Percentiles rank a stretch among this genome's conserved stretches.
These are phyloP conservation scores for Epichloe coenophiala DNA, from an alignment of 2,329 filamentous ascomycete genomes.

Conservation along the genomic window DNA sequence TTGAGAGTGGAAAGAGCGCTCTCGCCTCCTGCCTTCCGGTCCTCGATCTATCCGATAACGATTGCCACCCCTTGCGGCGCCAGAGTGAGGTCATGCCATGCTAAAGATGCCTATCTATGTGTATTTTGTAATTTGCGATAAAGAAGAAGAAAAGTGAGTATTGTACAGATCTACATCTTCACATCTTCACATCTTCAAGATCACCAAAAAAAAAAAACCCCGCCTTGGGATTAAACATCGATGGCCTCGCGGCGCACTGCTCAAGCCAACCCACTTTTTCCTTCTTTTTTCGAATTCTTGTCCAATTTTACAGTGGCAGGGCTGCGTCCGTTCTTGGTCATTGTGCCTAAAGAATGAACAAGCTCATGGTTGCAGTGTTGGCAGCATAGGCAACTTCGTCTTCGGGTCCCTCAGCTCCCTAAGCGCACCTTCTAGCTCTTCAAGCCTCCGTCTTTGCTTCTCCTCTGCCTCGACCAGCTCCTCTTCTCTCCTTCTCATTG, in stretches of 20 bases:
- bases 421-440: constrained; percentile 40
- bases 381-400: constrained; percentile 40
- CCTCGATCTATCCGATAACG: not conserved
- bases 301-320: too few species aligned
- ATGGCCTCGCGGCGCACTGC: too few species aligned
- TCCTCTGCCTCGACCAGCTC: constrained; percentile 33
- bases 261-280: not conserved
- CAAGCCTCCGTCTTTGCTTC: constrained; percentile 33
- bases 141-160: not conserved
- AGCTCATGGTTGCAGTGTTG: constrained; percentile 17
- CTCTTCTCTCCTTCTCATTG: constrained; percentile 34
- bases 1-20: constrained; percentile 3
- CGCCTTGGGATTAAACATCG: too few species aligned
- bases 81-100: not conserved
- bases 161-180: not conserved
- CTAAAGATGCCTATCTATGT: not conserved
- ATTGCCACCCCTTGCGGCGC: not conserved
- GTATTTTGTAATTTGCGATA: too few species aligned
- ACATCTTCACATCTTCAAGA: not conserved
- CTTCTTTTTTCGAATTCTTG: too few species aligned
- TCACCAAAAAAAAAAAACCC: not conserved
- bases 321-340: not conserved
- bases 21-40: not conserved
- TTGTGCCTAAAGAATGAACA: not conserved
- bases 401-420: constrained; percentile 39